Evolutionary conservation across 805 yeast genomes (phyloP).

Genomic region (Metschnikowia santaceciliae): DNA sequence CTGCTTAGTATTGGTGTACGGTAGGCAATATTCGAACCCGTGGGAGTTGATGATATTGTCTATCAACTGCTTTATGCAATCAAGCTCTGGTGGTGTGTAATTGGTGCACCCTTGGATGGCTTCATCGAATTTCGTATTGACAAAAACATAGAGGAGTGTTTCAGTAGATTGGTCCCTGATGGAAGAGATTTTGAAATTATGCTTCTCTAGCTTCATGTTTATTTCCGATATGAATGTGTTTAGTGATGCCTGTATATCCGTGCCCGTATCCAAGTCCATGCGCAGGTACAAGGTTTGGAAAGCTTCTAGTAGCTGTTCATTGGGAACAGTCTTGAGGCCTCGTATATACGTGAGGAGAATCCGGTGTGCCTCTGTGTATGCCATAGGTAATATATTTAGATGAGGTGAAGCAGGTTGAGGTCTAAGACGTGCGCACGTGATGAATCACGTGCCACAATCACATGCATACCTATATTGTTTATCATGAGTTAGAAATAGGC

Average conservation of each 20-base stretch:
- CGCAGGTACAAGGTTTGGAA: conserved; percentile 8
- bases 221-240: conserved; percentile 23
- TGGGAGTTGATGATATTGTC: conserved; percentile 42
- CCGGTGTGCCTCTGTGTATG: conserved; percentile 16
- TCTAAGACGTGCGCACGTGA: background rate
- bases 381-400: background rate
- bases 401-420: background rate
- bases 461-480: background rate
- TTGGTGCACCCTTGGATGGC: conserved; percentile 37
- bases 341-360: conserved; percentile 17
- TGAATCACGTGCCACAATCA: background rate
- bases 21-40: conserved; percentile 32
- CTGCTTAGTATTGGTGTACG: conserved; percentile 34
- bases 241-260: conserved; percentile 5
- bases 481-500: background rate
- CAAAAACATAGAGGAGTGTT: conserved; percentile 31
- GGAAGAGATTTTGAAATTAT: conserved; percentile 44
- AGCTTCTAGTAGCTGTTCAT: conserved; percentile 6
- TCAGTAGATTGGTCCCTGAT: conserved; percentile 34
- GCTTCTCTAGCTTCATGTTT: conserved; percentile 28
- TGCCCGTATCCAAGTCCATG: conserved; percentile 7
- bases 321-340: conserved; percentile 8
- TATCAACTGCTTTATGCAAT: conserved; percentile 41
- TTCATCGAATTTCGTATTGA: conserved; percentile 40
- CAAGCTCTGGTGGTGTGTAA: conserved; percentile 37